Conservation (phyloP, 176 grass and related monocot genomes). For the bread wheat (Triticum aestivum) region IWGSC_CS_RefSeq_v2.1 NC_057808.1:198543717-198544216, state of each 20-base stretch:
- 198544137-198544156: slow-evolving; percentile 68
- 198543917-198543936: slow-evolving; percentile 42
- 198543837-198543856: slow-evolving; percentile 38
- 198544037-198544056: slow-evolving; percentile 77
- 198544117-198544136: slow-evolving; percentile 56
- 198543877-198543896: slow-evolving; percentile 61
- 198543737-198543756: slow-evolving; percentile 45
- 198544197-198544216: slow-evolving; percentile 94
- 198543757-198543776: slow-evolving; percentile 39
- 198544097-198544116: slow-evolving; percentile 64
- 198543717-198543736: slow-evolving; percentile 44
- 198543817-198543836: slow-evolving; percentile 34
- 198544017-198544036: slow-evolving; percentile 51
- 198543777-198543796: slow-evolving; percentile 46
- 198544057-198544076: slow-evolving; percentile 76
- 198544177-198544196: slow-evolving; percentile 94
- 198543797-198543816: slow-evolving; percentile 45
- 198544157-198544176: slow-evolving; percentile 89
- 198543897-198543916: slow-evolving; percentile 59
- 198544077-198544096: slow-evolving; percentile 84
- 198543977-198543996: slow-evolving; percentile 30
- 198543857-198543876: slow-evolving; percentile 40
- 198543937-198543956: slow-evolving; percentile 34
- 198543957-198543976: slow-evolving; percentile 38
- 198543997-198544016: slow-evolving; percentile 45